A percentile compares a stretch with the other conserved stretches of the same genome.
Evolutionary conservation across 2,329 filamentous ascomycete genomes (phyloP).

Genomic region (Onygenales sp.): DNA sequence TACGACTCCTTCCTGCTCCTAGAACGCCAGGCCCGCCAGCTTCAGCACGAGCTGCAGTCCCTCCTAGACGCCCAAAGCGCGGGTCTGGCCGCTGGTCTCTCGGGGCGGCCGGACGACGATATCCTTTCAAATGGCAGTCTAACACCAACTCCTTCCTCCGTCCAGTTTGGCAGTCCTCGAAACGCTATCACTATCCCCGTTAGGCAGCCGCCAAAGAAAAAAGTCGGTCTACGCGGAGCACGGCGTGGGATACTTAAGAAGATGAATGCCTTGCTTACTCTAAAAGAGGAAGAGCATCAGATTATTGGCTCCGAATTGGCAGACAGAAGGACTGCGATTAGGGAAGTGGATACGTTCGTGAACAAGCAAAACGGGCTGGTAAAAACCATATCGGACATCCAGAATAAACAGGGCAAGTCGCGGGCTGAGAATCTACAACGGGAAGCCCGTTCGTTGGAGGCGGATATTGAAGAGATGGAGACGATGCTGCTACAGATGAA

Average conservation of each 20-base stretch:
- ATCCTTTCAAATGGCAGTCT: conserved; percentile 37
- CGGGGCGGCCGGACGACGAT: conserved; percentile 32
- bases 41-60: conserved; percentile 49
- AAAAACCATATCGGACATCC: conserved; percentile 41
- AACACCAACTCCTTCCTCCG: conserved; percentile 23
- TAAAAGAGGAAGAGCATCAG: conserved; percentile 49
- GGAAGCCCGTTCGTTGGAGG: conserved; percentile 44
- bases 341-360: conserved; percentile 43
- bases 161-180: conserved; percentile 16
- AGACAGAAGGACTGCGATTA: conserved; percentile 37
- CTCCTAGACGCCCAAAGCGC: conserved; percentile 54
- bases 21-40: conserved; percentile 43
- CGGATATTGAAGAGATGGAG: conserved; percentile 50
- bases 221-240: conserved; percentile 44
- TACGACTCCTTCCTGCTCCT: conserved; percentile 40
- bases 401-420: conserved; percentile 36
- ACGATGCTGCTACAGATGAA: conserved; percentile 47
- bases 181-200: conserved; percentile 28
- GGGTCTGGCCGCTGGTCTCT: conserved; percentile 42
- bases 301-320: conserved; percentile 38
- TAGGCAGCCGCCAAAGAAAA: conserved; percentile 33
- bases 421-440: conserved; percentile 37
- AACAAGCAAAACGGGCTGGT: conserved; percentile 42
- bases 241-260: conserved; percentile 48
- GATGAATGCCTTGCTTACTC: conserved; percentile 45